These are phyloP conservation scores for Salix exigua DNA, from an alignment of 345 rosid species.

Conservation along the genomic window DNA sequence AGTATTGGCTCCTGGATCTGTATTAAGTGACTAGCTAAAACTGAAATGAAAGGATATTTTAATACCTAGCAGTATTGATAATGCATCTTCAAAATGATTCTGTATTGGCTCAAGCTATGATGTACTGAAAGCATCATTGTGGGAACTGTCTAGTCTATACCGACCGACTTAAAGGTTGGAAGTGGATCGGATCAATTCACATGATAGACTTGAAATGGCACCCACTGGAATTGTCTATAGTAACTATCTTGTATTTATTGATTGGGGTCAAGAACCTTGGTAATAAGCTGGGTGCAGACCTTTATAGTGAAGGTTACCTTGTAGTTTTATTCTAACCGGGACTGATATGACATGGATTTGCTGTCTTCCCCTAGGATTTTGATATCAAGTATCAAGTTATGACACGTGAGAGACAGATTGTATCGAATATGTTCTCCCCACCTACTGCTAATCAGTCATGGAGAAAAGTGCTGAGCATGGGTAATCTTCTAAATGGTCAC, in stretches of 20 bases:
- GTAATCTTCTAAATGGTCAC: conserved; percentile 90
- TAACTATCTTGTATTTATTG: neutral
- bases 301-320: no score
- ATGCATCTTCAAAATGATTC: neutral
- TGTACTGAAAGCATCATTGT: no score
- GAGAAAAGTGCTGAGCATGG: conserved; percentile 97
- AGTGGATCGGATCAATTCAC: neutral
- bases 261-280: neutral
- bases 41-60: neutral
- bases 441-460: conserved; percentile 89
- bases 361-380: conserved; percentile 52
- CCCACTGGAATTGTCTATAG: no score
- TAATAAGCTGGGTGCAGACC: neutral
- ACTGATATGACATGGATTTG: neutral
- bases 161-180: neutral
- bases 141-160: neutral
- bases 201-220: neutral
- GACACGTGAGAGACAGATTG: conserved; percentile 49
- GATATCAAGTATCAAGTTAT: conserved; percentile 49
- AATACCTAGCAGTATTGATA: neutral
- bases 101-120: neutral
- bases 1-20: neutral
- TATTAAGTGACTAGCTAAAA: neutral
- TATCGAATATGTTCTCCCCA: conserved; percentile 65
- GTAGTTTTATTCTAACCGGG: neutral